Evolutionary conservation across 148 eudicot genomes (phyloP), one percentile per base, ranked within the genome.

Genomic region (Mesembryanthemum crystallinum): DNA sequence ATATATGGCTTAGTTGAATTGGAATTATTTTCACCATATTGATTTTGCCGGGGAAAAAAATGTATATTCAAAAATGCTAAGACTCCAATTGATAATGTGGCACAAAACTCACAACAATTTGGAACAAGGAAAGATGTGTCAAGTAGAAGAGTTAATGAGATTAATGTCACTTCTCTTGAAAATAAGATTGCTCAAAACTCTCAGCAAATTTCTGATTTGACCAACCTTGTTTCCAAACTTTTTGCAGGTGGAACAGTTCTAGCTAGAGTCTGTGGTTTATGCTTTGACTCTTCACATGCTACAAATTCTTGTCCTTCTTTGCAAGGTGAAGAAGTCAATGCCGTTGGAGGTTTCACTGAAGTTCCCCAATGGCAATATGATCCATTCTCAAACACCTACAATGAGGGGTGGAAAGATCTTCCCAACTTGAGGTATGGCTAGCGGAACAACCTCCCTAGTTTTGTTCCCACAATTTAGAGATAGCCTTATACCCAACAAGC

Each of bases 351-450:
- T 13, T 3, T n/a, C 21, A 29, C 35, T 8, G 30, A 49, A 1
- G 20, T 33, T 12, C 39, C 35, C 25, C 61, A 29, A 49, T 51
- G 61, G 43, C 8, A 4, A 7, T 67, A 67, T 11, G 29, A 67
- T 23, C 28, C 28, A 13, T 67, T 67, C 28, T 37, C 4, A 20
- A 20, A 35, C 10, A 71, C 74, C 13, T 73, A 73, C 18, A 73
- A 61, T 62, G 37, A 29, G 6, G 39, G 39, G 6, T 73, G 76
- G 57, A 37, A 21, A 28, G 67, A 73, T 61, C 67, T 60, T 39
- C 76, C 58, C 24, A 37, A 73, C n/a, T 18, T 73, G 23, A 73
- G 54, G 33, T 73, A 42, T 59, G 76, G 67, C 1, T 45, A 30
- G 18, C 64, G 29, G 18, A 59, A 39, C 21, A 27, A 43, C 54